Conservation (phyloP, 768 basidiomycete species). For the Terana coerulea region DNA sequence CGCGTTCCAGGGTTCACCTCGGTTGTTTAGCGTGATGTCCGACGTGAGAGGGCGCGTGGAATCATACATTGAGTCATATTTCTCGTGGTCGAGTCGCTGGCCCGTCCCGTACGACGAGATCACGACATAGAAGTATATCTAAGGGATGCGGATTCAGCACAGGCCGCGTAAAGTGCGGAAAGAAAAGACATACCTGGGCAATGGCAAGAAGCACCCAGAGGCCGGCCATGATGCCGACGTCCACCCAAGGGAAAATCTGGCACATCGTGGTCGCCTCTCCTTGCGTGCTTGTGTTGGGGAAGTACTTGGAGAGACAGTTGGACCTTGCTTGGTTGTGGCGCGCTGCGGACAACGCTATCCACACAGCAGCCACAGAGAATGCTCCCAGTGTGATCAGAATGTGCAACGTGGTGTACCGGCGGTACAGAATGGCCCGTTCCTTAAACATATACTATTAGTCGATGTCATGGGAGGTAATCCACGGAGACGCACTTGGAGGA, state of each 20-base stretch:
- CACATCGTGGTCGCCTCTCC: constrained; percentile 72
- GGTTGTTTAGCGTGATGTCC: constrained; percentile 63
- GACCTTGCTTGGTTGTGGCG: constrained; percentile 69
- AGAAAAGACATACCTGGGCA: constrained; percentile 57
- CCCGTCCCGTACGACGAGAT: constrained; percentile 62
- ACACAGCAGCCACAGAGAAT: constrained; percentile 75
- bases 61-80: constrained; percentile 73
- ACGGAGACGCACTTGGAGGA: constrained; percentile 54
- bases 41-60: constrained; percentile 46
- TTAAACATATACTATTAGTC: constrained; percentile 20
- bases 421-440: constrained; percentile 66
- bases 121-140: constrained; percentile 50
- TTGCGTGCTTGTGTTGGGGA: constrained; percentile 34
- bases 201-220: constrained; percentile 81
- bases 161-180: constrained; percentile 17
- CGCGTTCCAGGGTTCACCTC: constrained; percentile 69
- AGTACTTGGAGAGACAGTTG: constrained; percentile 62
- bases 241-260: constrained; percentile 88
- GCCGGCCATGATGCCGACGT: constrained; percentile 86
- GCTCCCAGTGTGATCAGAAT: constrained; percentile 46
- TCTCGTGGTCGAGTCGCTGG: constrained; percentile 77
- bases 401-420: constrained; percentile 70
- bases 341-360: constrained; percentile 77
- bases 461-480: not conserved
- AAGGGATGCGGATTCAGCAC: constrained; percentile 31